phyloP scores from a whole-genome alignment of 2,329 filamentous ascomycete species.

The Fusarium chaquense region DNA sequence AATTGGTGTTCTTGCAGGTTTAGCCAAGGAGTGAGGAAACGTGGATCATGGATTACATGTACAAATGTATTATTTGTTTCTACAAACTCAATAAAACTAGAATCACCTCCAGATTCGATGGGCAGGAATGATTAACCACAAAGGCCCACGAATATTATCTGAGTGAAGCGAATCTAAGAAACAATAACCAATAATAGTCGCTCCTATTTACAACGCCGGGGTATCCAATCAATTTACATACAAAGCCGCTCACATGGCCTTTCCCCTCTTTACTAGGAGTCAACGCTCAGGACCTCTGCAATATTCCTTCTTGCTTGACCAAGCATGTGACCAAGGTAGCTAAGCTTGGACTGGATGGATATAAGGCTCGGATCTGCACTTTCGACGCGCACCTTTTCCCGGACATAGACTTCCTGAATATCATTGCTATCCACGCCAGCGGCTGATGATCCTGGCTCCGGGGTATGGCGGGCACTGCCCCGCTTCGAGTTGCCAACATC shows the following conservation, averaged over 20 bases:
- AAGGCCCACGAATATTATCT: background rate
- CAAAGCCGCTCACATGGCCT: constrained; percentile 28
- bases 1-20: constrained; percentile 27
- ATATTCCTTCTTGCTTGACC: constrained; percentile 77
- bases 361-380: constrained; percentile 89
- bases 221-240: constrained; percentile 47
- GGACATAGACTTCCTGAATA: constrained; percentile 78
- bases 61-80: constrained; percentile 44
- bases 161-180: background rate
- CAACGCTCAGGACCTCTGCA: constrained; percentile 79
- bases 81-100: constrained; percentile 33
- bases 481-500: constrained; percentile 45
- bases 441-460: constrained; percentile 39
- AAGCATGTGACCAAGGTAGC: constrained; percentile 80
- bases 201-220: constrained; percentile 36
- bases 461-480: constrained; percentile 44
- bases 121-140: background rate
- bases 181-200: constrained; percentile 15
- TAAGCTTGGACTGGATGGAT: constrained; percentile 84
- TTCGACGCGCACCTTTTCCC: constrained; percentile 90
- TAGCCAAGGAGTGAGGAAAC: constrained; percentile 37
- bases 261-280: constrained; percentile 43
- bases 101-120: constrained; percentile 6
- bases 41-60: constrained; percentile 46
- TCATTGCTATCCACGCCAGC: constrained; percentile 39